phyloP scores from a whole-genome alignment of 352 stramenopile genomes.

The Blastocystis sp. region DNA sequence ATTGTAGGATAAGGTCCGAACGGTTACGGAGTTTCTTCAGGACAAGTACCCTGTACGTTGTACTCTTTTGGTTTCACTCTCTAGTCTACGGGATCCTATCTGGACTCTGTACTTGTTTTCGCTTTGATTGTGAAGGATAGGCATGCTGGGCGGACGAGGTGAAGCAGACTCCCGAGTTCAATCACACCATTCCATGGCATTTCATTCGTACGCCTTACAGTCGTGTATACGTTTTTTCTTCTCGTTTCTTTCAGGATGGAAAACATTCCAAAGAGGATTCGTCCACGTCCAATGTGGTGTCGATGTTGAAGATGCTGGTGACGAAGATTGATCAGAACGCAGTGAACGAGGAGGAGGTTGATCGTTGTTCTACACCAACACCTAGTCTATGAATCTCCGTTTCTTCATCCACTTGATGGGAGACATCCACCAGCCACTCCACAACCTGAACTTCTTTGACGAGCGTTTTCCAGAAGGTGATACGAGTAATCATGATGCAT shows the following conservation, averaged over 20 bases:
- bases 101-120: neutral
- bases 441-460: conserved; percentile 26
- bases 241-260: neutral
- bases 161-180: conserved; percentile 9
- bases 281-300: neutral
- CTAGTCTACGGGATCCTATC: neutral
- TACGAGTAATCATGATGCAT: neutral
- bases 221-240: neutral
- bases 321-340: conserved; percentile 9
- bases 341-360: neutral
- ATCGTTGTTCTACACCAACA: neutral
- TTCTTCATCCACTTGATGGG: conserved; percentile 33
- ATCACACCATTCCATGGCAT: conserved; percentile 23
- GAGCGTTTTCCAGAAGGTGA: neutral
- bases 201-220: conserved; percentile 15
- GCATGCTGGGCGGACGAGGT: conserved; percentile 36
- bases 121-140: neutral
- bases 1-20: neutral
- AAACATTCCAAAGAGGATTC: neutral
- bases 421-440: conserved; percentile 29
- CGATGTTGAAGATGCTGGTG: neutral
- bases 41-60: neutral
- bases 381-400: conserved; percentile 2
- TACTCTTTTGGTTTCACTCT: neutral
- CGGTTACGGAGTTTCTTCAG: neutral